These are phyloP conservation scores for Talaromyces sp. DNA, from an alignment of 2,329 filamentous ascomycete genomes.

Conservation along the genomic window DNA sequence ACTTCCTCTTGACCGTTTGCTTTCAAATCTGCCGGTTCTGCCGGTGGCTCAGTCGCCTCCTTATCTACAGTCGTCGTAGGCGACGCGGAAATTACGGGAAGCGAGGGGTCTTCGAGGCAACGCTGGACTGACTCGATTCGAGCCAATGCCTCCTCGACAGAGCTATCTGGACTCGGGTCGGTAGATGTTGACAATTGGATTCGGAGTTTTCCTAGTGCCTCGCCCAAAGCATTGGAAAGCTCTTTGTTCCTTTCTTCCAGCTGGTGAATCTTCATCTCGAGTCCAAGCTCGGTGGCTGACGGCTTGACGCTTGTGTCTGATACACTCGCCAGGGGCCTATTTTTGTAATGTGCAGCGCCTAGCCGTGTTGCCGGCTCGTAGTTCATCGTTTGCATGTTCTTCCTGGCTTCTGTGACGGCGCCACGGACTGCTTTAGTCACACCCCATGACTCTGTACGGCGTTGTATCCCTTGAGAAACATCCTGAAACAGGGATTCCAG, in stretches of 20 bases:
- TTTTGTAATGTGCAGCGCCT: conserved; percentile 8
- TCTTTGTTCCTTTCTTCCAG: conserved; percentile 45
- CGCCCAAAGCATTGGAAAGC: conserved; percentile 45
- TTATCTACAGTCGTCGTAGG: conserved; percentile 4
- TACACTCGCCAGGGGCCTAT: neutral
- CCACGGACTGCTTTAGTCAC: conserved; percentile 53
- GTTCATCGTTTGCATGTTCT: conserved; percentile 51
- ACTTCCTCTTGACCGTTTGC: neutral
- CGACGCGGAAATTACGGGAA: conserved; percentile 26
- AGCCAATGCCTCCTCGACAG: conserved; percentile 41
- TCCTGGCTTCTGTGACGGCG: conserved; percentile 50
- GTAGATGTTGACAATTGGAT: conserved; percentile 34
- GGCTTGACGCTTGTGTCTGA: conserved; percentile 5
- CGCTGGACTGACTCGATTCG: conserved; percentile 48
- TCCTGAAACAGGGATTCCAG: conserved; percentile 52
- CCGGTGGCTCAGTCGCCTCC: conserved; percentile 1
- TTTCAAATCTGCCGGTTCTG: conserved; percentile 1
- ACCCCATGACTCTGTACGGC: conserved; percentile 52
- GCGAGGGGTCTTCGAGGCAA: conserved; percentile 45
- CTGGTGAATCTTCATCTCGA: conserved; percentile 36
- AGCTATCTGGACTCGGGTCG: conserved; percentile 29
- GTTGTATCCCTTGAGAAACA: conserved; percentile 52
- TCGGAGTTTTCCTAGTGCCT: conserved; percentile 46
- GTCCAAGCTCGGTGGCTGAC: conserved; percentile 24
- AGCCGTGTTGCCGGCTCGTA: conserved; percentile 38